Evolutionary conservation across 2,329 filamentous ascomycete genomes (phyloP), one percentile per base, ranked within the genome.

Genomic region (Elsinoe ampelina): DNA sequence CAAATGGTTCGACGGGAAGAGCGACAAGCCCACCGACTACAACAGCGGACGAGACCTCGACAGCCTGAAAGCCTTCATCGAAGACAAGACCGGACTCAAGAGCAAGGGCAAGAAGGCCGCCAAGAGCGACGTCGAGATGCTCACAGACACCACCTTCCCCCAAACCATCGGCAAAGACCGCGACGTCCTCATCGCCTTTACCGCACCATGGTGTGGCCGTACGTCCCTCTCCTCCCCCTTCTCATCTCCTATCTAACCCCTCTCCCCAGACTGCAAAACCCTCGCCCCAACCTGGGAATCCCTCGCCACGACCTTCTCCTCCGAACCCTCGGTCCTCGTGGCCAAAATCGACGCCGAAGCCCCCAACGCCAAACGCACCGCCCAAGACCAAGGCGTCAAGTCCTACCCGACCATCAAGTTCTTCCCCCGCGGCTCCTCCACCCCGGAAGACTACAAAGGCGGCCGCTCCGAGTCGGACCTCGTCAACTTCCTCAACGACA

Each of bases 121-220:
- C 65, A 83, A 86, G 15, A 95, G 87, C 72, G 75, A 82, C 59
- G 86, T 98, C 8, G 80, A 84, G 66, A 85, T 88, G 75, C 79
- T 98, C 71, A 90, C 81, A 52, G 90, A 97, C 67, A 72, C 79
- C 64, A 83, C 82, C 58, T 97, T 97, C 75, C 82, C 84, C 72
- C 76, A 84, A 69, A 77, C 81, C 59, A 78, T 96, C 75, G 92
- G 92, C 61, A 79, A 83, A 54, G 88, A 95, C 61, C 90, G 95
- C 80, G 80, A 95, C 72, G 89, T 95, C 17, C 73, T 98, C 57
- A 91, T 98, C 70, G 91, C 95, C 45, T 98, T 98, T 73, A 98
- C 95, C 64, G 92, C 93, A 55, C 91, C 93, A 55, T 97, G 92
- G 93, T 98, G 93, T 74, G 92, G 92, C 72, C 92, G 93, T 97